Base-by-base conservation (phyloP, 176 grass and related monocot genomes). In the Raddia guianensis region DNA sequence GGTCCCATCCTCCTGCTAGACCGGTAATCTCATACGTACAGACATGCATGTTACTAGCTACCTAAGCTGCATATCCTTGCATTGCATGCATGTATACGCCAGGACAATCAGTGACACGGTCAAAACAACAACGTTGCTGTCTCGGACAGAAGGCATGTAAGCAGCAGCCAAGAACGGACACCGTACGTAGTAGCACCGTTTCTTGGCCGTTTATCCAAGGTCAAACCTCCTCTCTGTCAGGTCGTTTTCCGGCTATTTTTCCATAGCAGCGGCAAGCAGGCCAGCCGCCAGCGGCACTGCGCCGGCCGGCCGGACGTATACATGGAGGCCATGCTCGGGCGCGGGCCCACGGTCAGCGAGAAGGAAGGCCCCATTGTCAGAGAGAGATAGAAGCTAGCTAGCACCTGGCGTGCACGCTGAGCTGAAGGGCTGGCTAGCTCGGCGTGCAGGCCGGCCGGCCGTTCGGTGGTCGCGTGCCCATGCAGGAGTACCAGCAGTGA, bases 201-300 rank as follows among this genome's bases (percentile, higher is more conserved):
- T 66, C 20, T 49, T 48, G 52, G 9, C 2, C 43, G 12, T 35
- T n/a, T 6, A 5, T 57, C 12, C 44, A 73, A 83, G 67, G 80
- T 88, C 80, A 88, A 83, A 88, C 67, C 37, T 14, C 8, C 27
- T 35, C 48, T 59, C 77, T 86, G 27, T 27, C 44, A 1, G 10
- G 85, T 87, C 85, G 56, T 76, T 87, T 81, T 86, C 71, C 44
- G 18, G 72, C 35, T 53, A 27, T 3, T 40, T 48, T 45, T 4
- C 12, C 33, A 37, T 16, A 12, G 14, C 37, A 40, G 37, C 37
- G 4, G 37, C 37, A 2, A 40, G 37, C 4, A 40, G 37, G 37
- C 3, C 37, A 40, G 37, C 37, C 1, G 37, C 3, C 37, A 40
- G 37, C 37, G 4, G 37, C 8, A 0, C 68, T 8, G 12, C 84